These are phyloP conservation scores for Huntiella abstrusa DNA, from an alignment of 2,329 filamentous ascomycete species.

Conservation along the genomic window DNA sequence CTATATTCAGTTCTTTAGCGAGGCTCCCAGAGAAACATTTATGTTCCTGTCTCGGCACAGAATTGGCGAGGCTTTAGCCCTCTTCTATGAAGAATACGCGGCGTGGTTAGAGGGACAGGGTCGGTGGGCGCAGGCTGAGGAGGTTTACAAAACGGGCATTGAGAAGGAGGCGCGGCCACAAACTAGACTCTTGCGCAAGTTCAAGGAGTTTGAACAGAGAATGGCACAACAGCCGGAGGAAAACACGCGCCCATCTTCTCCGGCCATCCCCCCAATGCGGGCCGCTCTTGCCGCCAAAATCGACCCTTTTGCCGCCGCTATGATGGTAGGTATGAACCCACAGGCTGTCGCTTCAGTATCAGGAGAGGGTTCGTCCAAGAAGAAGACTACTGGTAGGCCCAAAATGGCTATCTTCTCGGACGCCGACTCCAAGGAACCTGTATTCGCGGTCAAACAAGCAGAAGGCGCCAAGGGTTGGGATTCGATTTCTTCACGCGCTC, in stretches of 20 bases:
- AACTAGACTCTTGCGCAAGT: constrained; percentile 71
- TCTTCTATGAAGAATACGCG: constrained; percentile 96
- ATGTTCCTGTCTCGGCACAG: constrained; percentile 75
- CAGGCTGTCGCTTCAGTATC: constrained; percentile 40
- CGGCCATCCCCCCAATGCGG: constrained; percentile 65
- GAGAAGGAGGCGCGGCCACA: constrained; percentile 71
- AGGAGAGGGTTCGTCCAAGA: constrained; percentile 21
- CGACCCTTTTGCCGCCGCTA: constrained; percentile 54
- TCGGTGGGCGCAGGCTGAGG: constrained; percentile 78
- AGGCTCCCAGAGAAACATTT: constrained; percentile 82
- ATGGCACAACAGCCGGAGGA: constrained; percentile 42
- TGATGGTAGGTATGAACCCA: constrained; percentile 37
- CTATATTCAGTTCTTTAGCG: constrained; percentile 84
- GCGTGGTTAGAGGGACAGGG: constrained; percentile 74
- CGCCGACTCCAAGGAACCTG: constrained; percentile 8
- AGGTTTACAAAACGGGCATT: constrained; percentile 80
- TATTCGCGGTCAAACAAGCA: constrained; percentile 37
- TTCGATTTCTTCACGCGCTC: constrained; percentile 66
- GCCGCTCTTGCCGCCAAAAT: constrained; percentile 71
- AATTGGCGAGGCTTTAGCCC: constrained; percentile 69
- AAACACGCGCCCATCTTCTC: constrained; percentile 51
- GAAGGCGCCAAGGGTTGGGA: constrained; percentile 77
- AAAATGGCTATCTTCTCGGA: constrained; percentile 49
- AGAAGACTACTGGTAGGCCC: constrained; percentile 17
- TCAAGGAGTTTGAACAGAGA: constrained; percentile 73